Conservation (phyloP, 202 grass and related monocot genomes). For the Setaria italica region DNA sequence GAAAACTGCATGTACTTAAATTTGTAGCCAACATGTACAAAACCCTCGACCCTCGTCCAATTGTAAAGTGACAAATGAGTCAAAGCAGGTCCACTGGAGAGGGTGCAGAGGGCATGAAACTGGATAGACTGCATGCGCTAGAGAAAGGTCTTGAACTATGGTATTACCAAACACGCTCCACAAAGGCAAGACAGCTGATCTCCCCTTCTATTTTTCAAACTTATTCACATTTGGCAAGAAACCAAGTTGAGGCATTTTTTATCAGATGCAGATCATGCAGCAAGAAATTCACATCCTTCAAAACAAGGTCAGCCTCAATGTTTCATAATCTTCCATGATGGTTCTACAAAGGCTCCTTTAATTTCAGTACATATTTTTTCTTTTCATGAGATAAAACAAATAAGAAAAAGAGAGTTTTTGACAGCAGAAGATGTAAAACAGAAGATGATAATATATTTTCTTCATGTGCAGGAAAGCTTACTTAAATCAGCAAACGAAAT, state of each 20-base stretch:
- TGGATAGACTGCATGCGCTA: slow-evolving; percentile 58
- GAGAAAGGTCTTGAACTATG: slow-evolving; percentile 66
- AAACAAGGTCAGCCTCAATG: slow-evolving; percentile 65
- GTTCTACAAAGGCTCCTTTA: slow-evolving; percentile 20
- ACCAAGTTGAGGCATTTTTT: slow-evolving; percentile 27
- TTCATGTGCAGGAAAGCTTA: slow-evolving; percentile 20
- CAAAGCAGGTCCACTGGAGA: slow-evolving; percentile 59
- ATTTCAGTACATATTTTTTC: slow-evolving; percentile 5
- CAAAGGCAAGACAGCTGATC: slow-evolving; percentile 53
- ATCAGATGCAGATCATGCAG: slow-evolving; percentile 83
- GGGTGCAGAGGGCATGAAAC: slow-evolving; percentile 43
- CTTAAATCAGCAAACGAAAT: neutral
- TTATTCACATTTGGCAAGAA: slow-evolving; percentile 13
- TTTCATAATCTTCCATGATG: slow-evolving; percentile 10
- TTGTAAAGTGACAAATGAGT: neutral
- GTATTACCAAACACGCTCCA: slow-evolving; percentile 58
- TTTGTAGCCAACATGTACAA: neutral
- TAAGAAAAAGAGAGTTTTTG: neutral
- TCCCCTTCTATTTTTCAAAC: neutral
- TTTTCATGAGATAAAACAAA: slow-evolving; percentile 1
- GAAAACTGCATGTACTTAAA: neutral
- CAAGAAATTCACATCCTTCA: slow-evolving; percentile 76
- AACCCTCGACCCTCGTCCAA: neutral
- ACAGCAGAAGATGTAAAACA: neutral
- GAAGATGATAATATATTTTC: neutral